phyloP scores from a whole-genome alignment of 352 stramenopile genomes.

The Halophytophthora polymorphica region DNA sequence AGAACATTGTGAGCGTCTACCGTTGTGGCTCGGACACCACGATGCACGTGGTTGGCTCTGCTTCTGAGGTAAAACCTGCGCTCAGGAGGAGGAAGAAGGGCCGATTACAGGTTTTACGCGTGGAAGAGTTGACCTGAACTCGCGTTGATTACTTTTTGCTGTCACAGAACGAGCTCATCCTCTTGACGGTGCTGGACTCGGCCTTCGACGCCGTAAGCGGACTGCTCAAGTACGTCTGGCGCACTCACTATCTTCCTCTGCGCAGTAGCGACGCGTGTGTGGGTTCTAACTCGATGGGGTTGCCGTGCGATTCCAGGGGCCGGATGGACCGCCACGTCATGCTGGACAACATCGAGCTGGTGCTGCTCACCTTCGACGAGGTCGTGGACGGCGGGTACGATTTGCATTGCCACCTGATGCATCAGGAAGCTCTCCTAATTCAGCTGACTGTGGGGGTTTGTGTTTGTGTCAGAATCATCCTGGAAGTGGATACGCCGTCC shows the following conservation, averaged over 20 bases:
- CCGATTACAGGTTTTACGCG: too few relatives aligned
- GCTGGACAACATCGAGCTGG: conserved; percentile 90
- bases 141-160: conserved; percentile 4
- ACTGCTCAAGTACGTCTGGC: conserved; percentile 73
- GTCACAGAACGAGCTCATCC: conserved; percentile 85
- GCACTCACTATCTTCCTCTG: not conserved
- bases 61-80: conserved; percentile 80
- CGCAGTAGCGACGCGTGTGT: not conserved
- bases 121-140: too few relatives aligned
- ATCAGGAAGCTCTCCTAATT: not conserved
- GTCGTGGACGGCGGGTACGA: conserved; percentile 86
- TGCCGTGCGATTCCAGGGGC: conserved; percentile 36
- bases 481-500: conserved; percentile 86
- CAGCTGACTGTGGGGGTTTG: not conserved
- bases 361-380: conserved; percentile 89
- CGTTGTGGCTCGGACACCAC: conserved; percentile 83
- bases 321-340: conserved; percentile 87
- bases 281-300: not conserved
- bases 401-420: too few relatives aligned
- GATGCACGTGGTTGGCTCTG: conserved; percentile 86
- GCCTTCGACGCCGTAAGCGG: conserved; percentile 84
- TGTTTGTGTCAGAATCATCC: conserved; percentile 60
- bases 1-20: conserved; percentile 91
- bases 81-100: conserved; percentile 1
- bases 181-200: conserved; percentile 81